A percentile compares a stretch with the other conserved stretches of the same genome.
These are phyloP conservation scores for Filosporella fistucella DNA, from an alignment of 495 filamentous ascomycete species.

Conservation along the genomic window DNA sequence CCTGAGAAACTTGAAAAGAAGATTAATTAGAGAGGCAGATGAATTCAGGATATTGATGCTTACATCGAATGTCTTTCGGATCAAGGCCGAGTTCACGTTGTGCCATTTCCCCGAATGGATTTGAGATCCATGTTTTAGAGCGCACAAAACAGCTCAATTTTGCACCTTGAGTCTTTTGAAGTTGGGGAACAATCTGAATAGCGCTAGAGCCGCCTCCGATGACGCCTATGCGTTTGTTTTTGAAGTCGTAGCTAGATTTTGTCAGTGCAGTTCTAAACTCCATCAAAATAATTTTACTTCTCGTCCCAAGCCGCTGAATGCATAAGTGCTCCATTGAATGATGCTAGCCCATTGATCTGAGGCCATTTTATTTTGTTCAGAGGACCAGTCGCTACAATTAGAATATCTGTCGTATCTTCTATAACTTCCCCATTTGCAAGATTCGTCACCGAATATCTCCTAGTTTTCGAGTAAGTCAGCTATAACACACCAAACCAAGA, in stretches of 20 bases:
- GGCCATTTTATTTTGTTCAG: constrained; percentile 43
- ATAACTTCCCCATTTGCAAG: background rate
- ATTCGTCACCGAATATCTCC: constrained; percentile 31
- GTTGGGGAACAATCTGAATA: constrained; percentile 43
- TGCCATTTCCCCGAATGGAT: constrained; percentile 36
- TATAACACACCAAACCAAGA: too few relatives aligned
- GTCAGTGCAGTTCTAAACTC: background rate
- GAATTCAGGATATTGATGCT: background rate
- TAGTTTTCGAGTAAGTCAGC: too few relatives aligned
- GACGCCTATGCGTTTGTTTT: constrained; percentile 45
- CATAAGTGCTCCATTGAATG: constrained; percentile 48
- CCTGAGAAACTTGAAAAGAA: constrained; percentile 46
- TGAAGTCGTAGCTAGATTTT: constrained; percentile 21
- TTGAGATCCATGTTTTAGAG: constrained; percentile 67
- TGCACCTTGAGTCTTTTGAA: constrained; percentile 40
- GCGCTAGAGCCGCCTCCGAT: constrained; percentile 51
- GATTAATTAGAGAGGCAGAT: constrained; percentile 17
- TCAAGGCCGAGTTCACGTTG: constrained; percentile 17
- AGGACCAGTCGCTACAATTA: constrained; percentile 6
- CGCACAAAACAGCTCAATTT: constrained; percentile 59
- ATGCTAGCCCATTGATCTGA: constrained; percentile 44
- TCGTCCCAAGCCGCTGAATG: constrained; percentile 51
- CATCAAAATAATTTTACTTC: constrained; percentile 16
- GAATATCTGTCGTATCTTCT: constrained; percentile 9
- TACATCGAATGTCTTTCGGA: constrained; percentile 11